phyloP scores from a whole-genome alignment of 306 rosid genomes.

The Crotalaria pallida region DNA sequence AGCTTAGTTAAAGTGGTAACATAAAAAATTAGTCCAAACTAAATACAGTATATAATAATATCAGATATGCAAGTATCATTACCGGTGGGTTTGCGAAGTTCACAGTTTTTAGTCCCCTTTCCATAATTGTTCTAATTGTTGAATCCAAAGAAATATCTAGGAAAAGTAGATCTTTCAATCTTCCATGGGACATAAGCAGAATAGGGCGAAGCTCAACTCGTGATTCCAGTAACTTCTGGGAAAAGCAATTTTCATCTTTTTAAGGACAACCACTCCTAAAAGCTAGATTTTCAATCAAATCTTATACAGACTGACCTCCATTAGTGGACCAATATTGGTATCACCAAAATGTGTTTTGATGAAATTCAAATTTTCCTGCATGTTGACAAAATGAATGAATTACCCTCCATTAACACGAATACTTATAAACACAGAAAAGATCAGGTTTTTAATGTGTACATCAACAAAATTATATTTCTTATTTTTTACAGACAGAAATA shows the following conservation, averaged over 20 bases:
- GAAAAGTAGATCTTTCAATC: constrained; percentile 33
- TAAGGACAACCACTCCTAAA: background rate
- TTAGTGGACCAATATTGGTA: constrained; percentile 19
- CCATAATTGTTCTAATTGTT: constrained; percentile 28
- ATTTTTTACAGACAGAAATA: background rate
- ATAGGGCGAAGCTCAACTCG: constrained; percentile 21
- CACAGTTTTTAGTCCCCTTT: constrained; percentile 24
- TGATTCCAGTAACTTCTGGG: constrained; percentile 32
- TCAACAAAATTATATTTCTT: background rate
- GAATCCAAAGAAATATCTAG: constrained; percentile 33
- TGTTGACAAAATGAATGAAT: background rate
- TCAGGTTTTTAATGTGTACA: background rate
- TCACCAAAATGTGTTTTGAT: constrained; percentile 33
- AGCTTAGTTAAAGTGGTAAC: background rate
- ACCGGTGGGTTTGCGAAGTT: constrained; percentile 16
- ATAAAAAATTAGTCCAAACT: background rate
- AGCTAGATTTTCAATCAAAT: background rate
- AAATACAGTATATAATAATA: background rate
- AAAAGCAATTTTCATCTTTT: background rate
- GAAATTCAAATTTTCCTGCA: constrained; percentile 27
- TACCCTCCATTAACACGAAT: background rate
- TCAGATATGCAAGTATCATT: background rate
- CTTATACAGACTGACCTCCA: constrained; percentile 16
- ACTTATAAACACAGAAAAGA: background rate
- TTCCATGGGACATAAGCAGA: constrained; percentile 13